phyloP scores from a whole-genome alignment of 345 rosid species.

The rapeseed (Brassica napus) region Da-Ae NC_063443.1:9643001-9643500 shows the following conservation, averaged over 20 bases:
- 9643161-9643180: neutral
- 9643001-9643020: conserved; percentile 21
- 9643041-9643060: conserved; percentile 8
- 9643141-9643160: conserved; percentile 1
- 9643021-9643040: conserved; percentile 37
- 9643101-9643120: neutral
- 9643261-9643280: no score
- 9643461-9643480: neutral
- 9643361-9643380: no score
- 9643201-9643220: no score
- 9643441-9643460: neutral
- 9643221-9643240: no score
- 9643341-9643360: no score
- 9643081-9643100: neutral
- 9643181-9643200: no score
- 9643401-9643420: no score
- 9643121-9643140: neutral
- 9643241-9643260: no score
- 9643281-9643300: no score
- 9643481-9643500: neutral
- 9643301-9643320: no score
- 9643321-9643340: no score
- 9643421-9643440: neutral
- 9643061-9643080: neutral
- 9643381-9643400: no score